Conservation (phyloP, 2,329 filamentous ascomycete species). For the Colletotrichum sp. region DNA sequence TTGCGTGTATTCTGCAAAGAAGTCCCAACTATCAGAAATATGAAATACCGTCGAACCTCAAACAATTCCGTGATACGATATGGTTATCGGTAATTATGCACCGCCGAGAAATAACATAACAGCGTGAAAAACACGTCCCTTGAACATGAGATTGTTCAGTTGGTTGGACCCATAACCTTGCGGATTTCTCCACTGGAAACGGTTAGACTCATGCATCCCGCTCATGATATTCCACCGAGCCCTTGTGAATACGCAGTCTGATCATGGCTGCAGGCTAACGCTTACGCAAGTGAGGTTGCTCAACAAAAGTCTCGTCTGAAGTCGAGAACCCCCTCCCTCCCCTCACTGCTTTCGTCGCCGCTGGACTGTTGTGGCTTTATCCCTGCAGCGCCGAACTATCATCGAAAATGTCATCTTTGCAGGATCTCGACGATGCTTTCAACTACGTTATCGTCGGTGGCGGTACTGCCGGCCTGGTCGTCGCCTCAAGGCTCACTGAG, state of each 20-base stretch:
- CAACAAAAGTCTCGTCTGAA: not conserved
- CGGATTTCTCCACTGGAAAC: not conserved
- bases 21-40: not conserved
- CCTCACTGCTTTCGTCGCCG: not conserved
- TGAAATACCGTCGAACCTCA: fast-evolving
- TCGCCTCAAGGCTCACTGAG: conserved; percentile 34
- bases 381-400: not conserved
- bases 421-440: not conserved
- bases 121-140: not conserved
- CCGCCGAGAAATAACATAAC: not conserved
- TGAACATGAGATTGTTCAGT: not conserved
- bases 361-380: not conserved
- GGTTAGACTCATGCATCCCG: not conserved
- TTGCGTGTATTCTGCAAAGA: not conserved
- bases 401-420: not conserved
- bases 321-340: not conserved
- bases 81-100: not conserved
- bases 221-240: not conserved
- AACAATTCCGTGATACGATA: not conserved
- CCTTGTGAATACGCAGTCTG: not conserved
- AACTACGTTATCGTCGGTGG: conserved; percentile 36
- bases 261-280: not conserved
- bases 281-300: not conserved
- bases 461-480: conserved; percentile 35
- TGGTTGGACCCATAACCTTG: not conserved